These are phyloP conservation scores for Usnea hakonensis DNA, from an alignment of 495 filamentous ascomycete genomes.

Conservation along the genomic window DNA sequence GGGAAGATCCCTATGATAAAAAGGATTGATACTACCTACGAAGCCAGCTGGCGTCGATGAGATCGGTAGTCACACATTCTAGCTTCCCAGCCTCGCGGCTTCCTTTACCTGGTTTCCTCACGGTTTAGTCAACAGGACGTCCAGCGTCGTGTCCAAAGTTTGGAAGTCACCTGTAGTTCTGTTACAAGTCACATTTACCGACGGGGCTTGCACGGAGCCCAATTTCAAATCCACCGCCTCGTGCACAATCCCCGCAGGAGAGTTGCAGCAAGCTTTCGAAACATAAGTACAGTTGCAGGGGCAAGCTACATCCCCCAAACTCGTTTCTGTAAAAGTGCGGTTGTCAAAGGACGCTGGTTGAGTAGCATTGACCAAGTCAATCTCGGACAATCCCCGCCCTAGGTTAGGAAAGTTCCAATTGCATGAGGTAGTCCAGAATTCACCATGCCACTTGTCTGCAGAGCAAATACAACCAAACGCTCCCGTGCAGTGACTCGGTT, in stretches of 20 bases:
- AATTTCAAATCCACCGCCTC: neutral
- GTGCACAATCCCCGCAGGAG: neutral
- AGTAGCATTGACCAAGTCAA: neutral
- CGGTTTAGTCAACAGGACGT: neutral
- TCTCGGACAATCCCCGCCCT: neutral
- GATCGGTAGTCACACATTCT: too few species aligned
- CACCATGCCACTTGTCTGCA: neutral
- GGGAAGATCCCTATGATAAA: too few species aligned
- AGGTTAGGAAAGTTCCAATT: neutral
- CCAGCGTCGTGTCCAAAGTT: neutral
- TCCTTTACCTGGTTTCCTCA: too few species aligned
- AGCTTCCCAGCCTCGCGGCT: too few species aligned
- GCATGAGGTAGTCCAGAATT: neutral
- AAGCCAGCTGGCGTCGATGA: too few species aligned
- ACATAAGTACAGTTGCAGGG: neutral
- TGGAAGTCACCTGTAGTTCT: neutral
- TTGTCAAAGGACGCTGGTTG: neutral
- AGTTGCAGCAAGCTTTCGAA: neutral
- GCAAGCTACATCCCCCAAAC: neutral
- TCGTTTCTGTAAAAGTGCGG: neutral
- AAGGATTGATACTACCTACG: too few species aligned
- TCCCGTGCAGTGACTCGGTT: neutral
- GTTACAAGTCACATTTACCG: neutral
- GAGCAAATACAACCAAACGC: neutral
- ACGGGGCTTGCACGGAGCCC: neutral